These are phyloP conservation scores for Ramichloridium luteum DNA, from an alignment of 2,329 filamentous ascomycete genomes.

Conservation along the genomic window DNA sequence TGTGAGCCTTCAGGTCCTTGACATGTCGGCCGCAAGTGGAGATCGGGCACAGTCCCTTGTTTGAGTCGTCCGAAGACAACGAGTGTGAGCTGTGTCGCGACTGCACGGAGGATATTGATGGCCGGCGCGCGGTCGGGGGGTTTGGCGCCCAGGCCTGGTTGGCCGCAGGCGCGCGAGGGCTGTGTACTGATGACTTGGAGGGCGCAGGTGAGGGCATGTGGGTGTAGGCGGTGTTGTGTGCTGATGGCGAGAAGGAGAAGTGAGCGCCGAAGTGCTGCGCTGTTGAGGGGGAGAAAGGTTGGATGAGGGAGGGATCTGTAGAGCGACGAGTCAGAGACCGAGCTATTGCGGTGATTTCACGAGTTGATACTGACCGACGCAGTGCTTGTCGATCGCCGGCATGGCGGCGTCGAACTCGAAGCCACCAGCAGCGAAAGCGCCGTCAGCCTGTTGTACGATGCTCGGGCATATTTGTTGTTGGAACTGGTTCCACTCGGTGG, in stretches of 20 bases:
- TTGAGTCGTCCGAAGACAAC: slow-evolving; percentile 31
- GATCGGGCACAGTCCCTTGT: slow-evolving; percentile 64
- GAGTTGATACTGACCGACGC: slow-evolving; percentile 36
- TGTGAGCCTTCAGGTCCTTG: slow-evolving; percentile 87
- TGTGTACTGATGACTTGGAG: slow-evolving; percentile 39
- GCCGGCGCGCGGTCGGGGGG: too few species aligned
- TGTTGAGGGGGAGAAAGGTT: slow-evolving; percentile 36
- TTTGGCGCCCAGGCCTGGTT: slow-evolving; percentile 37
- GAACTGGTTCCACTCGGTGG: slow-evolving; percentile 43
- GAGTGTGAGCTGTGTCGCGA: slow-evolving; percentile 47
- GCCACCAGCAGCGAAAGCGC: slow-evolving; percentile 44
- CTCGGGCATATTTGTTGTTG: slow-evolving; percentile 40
- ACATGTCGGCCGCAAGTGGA: slow-evolving; percentile 75
- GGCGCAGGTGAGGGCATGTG: slow-evolving; percentile 52
- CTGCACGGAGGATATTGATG: slow-evolving; percentile 58
- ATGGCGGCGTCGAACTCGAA: slow-evolving; percentile 42
- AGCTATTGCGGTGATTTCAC: slow-evolving; percentile 1
- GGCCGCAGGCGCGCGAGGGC: slow-evolving; percentile 27
- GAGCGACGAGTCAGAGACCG: background rate
- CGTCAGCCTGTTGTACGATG: slow-evolving; percentile 48
- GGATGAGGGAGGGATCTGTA: slow-evolving; percentile 47
- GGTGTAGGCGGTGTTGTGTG: slow-evolving; percentile 30
- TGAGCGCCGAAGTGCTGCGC: slow-evolving; percentile 30
- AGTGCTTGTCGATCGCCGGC: slow-evolving; percentile 35
- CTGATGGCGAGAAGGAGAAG: slow-evolving; percentile 28